Percentiles rank a stretch among this genome's conserved stretches.
Evolutionary conservation across 768 basidiomycete species (phyloP).

Genomic region (Candolleomyces eurysporus): DNA sequence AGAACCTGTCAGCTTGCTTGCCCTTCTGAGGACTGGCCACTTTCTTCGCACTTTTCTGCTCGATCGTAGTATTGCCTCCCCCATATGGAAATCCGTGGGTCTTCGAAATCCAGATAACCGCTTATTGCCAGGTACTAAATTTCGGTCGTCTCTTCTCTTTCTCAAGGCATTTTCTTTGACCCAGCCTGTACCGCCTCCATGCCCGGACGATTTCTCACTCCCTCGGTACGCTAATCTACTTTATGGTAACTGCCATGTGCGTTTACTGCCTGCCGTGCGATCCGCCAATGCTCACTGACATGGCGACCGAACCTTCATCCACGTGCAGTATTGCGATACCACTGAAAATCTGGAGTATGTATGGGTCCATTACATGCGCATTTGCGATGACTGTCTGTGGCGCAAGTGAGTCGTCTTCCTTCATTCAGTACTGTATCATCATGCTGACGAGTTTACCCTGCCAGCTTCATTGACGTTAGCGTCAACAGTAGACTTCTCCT

Average conservation of each 20-base stretch:
- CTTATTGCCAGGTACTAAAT: too few relatives aligned
- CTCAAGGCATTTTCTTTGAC: too few relatives aligned
- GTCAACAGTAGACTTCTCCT: neutral
- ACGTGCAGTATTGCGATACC: too few relatives aligned
- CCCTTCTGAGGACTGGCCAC: too few relatives aligned
- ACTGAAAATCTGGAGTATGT: neutral
- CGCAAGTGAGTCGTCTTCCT: neutral
- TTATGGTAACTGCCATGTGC: constrained; percentile 19
- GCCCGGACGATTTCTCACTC: neutral
- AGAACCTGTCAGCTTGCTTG: too few relatives aligned
- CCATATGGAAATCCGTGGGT: too few relatives aligned
- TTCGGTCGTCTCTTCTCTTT: too few relatives aligned
- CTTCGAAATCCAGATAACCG: too few relatives aligned
- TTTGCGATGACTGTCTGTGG: neutral
- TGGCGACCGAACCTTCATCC: too few relatives aligned
- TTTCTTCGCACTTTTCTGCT: too few relatives aligned
- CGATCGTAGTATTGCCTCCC: too few relatives aligned
- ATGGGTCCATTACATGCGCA: neutral
- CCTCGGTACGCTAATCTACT: constrained; percentile 22
- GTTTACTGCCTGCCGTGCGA: neutral
- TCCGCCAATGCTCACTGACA: too few relatives aligned
- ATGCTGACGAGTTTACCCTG: neutral
- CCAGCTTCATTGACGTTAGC: neutral
- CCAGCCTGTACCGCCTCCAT: neutral
- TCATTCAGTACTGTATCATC: neutral